phyloP scores from a whole-genome alignment of 768 basidiomycete genomes.

The Collybiopsis luxurians region DNA sequence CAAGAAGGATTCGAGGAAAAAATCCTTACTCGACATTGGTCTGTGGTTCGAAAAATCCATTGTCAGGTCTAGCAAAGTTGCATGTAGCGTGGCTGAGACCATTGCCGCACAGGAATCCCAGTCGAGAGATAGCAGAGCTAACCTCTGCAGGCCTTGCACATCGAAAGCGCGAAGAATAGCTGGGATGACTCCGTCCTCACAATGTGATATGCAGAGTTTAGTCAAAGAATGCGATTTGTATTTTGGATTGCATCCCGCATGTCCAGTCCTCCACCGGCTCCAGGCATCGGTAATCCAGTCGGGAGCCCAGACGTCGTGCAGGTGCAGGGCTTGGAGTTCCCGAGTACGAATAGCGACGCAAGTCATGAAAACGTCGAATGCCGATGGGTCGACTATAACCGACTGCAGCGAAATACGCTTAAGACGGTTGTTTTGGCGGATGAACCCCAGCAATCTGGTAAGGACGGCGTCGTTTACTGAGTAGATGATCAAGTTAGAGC shows the following conservation, averaged over 20 bases:
- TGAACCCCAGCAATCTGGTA: background rate
- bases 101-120: background rate
- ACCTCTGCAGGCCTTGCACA: background rate
- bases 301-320: background rate
- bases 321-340: background rate
- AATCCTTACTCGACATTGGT: background rate
- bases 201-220: background rate
- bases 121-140: background rate
- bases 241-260: background rate
- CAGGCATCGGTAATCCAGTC: background rate
- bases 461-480: background rate
- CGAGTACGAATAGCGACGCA: constrained; percentile 1
- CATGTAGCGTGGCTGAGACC: background rate
- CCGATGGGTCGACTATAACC: background rate
- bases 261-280: background rate
- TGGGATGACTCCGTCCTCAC: background rate
- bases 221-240: background rate
- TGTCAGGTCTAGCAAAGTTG: background rate
- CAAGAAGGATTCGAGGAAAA: too few relatives aligned
- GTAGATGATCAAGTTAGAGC: background rate
- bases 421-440: background rate
- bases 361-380: background rate
- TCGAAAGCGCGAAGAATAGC: background rate
- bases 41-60: background rate
- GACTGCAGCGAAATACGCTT: background rate